Evolutionary conservation across 2,329 filamentous ascomycete species (phyloP).

Genomic region (Gliomastix tumulicola): DNA sequence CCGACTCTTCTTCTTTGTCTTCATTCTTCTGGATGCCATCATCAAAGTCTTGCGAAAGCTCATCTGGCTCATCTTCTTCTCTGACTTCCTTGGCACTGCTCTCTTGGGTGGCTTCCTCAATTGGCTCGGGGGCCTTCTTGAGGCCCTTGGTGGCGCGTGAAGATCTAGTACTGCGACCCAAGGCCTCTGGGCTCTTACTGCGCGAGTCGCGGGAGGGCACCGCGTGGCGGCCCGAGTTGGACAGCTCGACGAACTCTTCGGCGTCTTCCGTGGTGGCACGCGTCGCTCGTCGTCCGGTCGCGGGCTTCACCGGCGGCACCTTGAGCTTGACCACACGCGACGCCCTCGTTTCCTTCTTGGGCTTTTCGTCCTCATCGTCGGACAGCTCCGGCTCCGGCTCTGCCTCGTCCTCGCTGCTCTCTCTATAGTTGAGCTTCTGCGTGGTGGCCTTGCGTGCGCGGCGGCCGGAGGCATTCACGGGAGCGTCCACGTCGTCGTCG

Average conservation of each 20-base stretch:
- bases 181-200: slow-evolving; percentile 49
- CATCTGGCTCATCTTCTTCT: slow-evolving; percentile 27
- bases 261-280: slow-evolving; percentile 47
- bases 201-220: slow-evolving; percentile 39
- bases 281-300: slow-evolving; percentile 37
- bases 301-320: slow-evolving; percentile 17
- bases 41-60: slow-evolving; percentile 24
- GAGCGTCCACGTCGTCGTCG: slow-evolving; percentile 30
- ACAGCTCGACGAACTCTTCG: slow-evolving; percentile 49
- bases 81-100: slow-evolving; percentile 28
- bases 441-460: slow-evolving; percentile 39
- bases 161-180: slow-evolving; percentile 31
- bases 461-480: slow-evolving; percentile 39
- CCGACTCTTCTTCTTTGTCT: slow-evolving; percentile 14
- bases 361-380: slow-evolving; percentile 17
- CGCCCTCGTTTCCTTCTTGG: slow-evolving; percentile 18
- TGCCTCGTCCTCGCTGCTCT: slow-evolving; percentile 35
- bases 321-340: slow-evolving; percentile 35
- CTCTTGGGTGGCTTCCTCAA: slow-evolving; percentile 48
- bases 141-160: slow-evolving; percentile 45
- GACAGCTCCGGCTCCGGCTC: slow-evolving; percentile 16
- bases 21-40: slow-evolving; percentile 18
- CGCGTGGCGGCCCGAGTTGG: slow-evolving; percentile 53
- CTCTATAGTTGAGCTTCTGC: slow-evolving; percentile 37
- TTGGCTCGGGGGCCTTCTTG: slow-evolving; percentile 38